phyloP scores from a whole-genome alignment of 768 basidiomycete genomes.

The Chalciporus piperatus region DNA sequence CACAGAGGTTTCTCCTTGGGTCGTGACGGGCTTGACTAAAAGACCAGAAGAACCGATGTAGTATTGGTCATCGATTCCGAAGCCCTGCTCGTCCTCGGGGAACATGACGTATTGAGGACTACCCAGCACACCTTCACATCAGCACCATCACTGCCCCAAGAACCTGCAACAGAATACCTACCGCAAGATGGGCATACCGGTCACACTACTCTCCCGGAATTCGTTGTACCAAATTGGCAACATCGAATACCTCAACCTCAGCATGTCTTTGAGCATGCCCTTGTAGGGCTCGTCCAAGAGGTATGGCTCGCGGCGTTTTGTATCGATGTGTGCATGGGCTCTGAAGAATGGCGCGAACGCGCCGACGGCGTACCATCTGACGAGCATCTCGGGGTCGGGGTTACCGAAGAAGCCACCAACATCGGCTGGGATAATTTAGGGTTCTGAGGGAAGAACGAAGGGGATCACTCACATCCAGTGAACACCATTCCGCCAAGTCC shows the following conservation, averaged over 20 bases:
- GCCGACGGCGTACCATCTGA: constrained; percentile 96
- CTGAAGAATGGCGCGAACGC: constrained; percentile 97
- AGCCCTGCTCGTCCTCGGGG: constrained; percentile 85
- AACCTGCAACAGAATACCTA: constrained; percentile 33
- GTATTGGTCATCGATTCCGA: constrained; percentile 90
- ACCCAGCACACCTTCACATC: neutral
- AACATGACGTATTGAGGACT: constrained; percentile 97
- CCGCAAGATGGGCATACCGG: constrained; percentile 83
- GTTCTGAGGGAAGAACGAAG: constrained; percentile 1
- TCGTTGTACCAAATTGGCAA: constrained; percentile 98
- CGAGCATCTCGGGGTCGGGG: constrained; percentile 90
- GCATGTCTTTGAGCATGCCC: constrained; percentile 70
- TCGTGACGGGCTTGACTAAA: constrained; percentile 87
- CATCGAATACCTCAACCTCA: constrained; percentile 82
- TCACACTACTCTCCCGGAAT: constrained; percentile 82
- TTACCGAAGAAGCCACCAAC: constrained; percentile 99
- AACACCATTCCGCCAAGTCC: constrained; percentile 91
- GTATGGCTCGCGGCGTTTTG: constrained; percentile 96
- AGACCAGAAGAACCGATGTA: constrained; percentile 87
- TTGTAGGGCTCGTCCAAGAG: constrained; percentile 88
- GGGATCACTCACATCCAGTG: constrained; percentile 68
- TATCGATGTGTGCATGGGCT: constrained; percentile 97
- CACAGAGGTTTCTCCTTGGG: constrained; percentile 63
- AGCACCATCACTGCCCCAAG: neutral
- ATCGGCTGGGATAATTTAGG: constrained; percentile 66